Base-by-base conservation (phyloP, 2,329 filamentous ascomycete genomes). In the Aspergillus awamori region DNA sequence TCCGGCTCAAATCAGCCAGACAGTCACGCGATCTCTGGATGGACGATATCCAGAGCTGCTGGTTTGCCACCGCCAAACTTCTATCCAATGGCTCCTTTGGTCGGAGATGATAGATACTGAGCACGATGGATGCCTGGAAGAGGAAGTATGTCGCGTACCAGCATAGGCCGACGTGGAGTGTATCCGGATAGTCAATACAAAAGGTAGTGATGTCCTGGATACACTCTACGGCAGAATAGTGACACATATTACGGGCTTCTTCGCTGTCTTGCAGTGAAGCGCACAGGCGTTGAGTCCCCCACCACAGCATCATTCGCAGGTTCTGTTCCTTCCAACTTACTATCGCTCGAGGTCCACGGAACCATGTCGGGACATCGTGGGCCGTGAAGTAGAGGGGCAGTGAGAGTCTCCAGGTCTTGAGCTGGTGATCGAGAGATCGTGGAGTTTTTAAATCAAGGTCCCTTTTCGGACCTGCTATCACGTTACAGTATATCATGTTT, bases 91-190 rank as follows among this genome's bases (percentile, higher is more conserved):
- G 22, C 3, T 59, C 55, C 4, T 36, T 33, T 2, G 55, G 53
- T n/a, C 43, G 54, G 15, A 66, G 54, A 41, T 60, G 51, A 26
- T 66, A 51, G 38, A 67, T 66, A 22, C 58, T 68, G 4, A 67
- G 58, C 5, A 67, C 63, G 24, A 68, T 24, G 2, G 60, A 58
- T 5, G 70, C 69, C 43, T 72, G 69, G 17, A 72, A 60, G 8
- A 70, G 38, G 51, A 65, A 70, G 45, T 69, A 70, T 0, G 64
- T 70, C 3, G 67, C 66, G 22, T 72, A 71, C 67, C 66, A 72
- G 45, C 59, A 64, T 1, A 70, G 28, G 0, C 67, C 60, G 5
- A 53, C 30, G 24, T 70, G 67, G 3, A 67, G 11, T 3, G 47
- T 36, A 8, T 65, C 59, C 0, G 57, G 20, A 2, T 61, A 45